Evolutionary conservation across 768 basidiomycete genomes (phyloP), one percentile per base, ranked within the genome.

Genomic region (Boletus pseudopeckii): DNA sequence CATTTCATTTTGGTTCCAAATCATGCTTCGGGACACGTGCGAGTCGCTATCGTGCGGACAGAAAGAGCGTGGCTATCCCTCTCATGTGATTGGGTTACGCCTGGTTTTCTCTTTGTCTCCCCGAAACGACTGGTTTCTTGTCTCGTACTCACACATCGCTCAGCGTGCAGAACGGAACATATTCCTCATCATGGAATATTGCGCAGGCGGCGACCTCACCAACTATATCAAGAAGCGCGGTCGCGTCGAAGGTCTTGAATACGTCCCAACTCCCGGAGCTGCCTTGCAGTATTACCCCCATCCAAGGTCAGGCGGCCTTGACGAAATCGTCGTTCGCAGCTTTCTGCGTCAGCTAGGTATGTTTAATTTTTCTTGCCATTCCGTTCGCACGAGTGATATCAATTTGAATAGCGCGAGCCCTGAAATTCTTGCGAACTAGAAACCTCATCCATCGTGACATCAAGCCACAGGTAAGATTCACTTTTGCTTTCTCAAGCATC

Each of bases 221-320:
- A 85, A 92, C 61, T 98, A 98, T 65, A 96, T 98, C 79, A 94
- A 93, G 85, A 93, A 92, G 67, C 86, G 95, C n/a, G 97, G 96
- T 15, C 83, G 88, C 17, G 86, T 98, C 42, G 89, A 96, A 44
- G 86, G 88, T 4, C 79, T 98, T 13, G 89, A 95, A 67, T 96
- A 91, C 54, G 68, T 81, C 0, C 88, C 93, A 4, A 73, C 76
- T 14, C 80, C 85, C 7, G 85, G 84, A 26, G 81, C 83, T 15
- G 78, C 88, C 40, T 80, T 82, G 20, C 85, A 86, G 57, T 98
- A 88, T 65, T 98, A 92, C 69, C 88, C 90, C 6, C 96, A 98
- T 73, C 95, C 95, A 6, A 77, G 85, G 52, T 84, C 85, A 4
- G 97, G 97, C 1, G 97, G 97, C 6, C 74, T 99, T 30, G 88